Percentiles rank a stretch among this genome's conserved stretches.
Evolutionary conservation across 2,329 filamentous ascomycete species (phyloP).

Genomic region (Aspergillus ruber): DNA sequence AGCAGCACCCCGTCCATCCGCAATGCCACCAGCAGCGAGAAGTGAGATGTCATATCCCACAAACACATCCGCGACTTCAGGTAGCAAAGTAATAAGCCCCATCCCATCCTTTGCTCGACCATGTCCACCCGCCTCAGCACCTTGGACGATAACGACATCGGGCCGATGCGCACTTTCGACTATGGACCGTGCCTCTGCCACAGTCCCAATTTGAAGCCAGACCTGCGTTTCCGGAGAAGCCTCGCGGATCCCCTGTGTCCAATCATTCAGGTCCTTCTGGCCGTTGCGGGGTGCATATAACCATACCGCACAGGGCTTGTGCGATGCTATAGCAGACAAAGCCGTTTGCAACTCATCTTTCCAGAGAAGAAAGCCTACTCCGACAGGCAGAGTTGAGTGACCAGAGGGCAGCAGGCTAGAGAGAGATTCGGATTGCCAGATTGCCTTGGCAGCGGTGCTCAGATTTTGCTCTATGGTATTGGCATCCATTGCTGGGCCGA

Average conservation of each 20-base stretch:
- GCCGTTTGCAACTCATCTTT: constrained; percentile 28
- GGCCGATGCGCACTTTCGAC: constrained; percentile 32
- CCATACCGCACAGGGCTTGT: constrained; percentile 38
- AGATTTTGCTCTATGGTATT: constrained; percentile 26
- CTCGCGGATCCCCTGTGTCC: constrained; percentile 41
- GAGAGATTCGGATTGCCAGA: constrained; percentile 6
- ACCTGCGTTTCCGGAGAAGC: constrained; percentile 42
- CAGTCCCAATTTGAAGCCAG: constrained; percentile 52
- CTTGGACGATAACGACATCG: constrained; percentile 51
- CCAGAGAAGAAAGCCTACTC: constrained; percentile 40
- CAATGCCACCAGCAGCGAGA: constrained; percentile 49
- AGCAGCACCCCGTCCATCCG: constrained; percentile 46
- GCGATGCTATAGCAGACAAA: constrained; percentile 23
- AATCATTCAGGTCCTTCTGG: constrained; percentile 34
- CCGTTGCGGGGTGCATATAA: constrained; percentile 32
- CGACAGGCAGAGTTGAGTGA: constrained; percentile 28
- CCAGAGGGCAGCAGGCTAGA: neutral
- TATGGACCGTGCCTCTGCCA: constrained; percentile 44
- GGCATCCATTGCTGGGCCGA: constrained; percentile 49
- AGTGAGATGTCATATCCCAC: constrained; percentile 35
- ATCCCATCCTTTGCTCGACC: constrained; percentile 44
- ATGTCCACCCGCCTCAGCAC: constrained; percentile 51
- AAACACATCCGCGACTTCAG: constrained; percentile 45
- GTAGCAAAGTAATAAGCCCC: constrained; percentile 45
- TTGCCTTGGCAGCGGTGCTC: constrained; percentile 21